Evolutionary conservation across 768 basidiomycete genomes (phyloP), one percentile per base, ranked within the genome.

Genomic region (Mrakia hoshinonis): DNA sequence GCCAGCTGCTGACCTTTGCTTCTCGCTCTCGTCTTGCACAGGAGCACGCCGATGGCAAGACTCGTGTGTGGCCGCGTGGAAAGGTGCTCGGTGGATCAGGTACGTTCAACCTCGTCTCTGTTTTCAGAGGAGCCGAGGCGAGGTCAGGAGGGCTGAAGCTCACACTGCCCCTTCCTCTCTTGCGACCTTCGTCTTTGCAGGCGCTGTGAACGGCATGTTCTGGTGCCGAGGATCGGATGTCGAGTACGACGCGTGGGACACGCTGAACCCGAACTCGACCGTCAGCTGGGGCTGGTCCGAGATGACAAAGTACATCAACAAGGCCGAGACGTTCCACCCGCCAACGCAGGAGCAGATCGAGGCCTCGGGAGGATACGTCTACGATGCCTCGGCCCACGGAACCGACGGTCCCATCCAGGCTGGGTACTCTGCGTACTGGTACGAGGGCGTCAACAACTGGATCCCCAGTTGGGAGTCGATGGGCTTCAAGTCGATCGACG

Each of bases 171-270:
- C 34, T 24, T 34, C 55, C 12, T 31, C 12, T 15, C 55, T 10
- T 34, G 34, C 58, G 15, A 29, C 13, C n/a, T 36, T 20, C 6
- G 34, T 34, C 20, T 18, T 12, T 20, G 15, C 58, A 61, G 58
- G 58, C 34, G 86, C 87, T 20, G 81, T 88, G 67, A 90, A 90
- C 78, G 87, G 86, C 62, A 82, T 89, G 82, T 88, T 87, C 80
- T 80, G 84, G 74, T 75, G 77, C 55, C 47, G 64, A 31, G 68
- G 65, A 24, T 65, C 55, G 13, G 38, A 29, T 22, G 49, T 47
- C 34, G 75, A 73, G 83, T 87, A 67, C 83, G 85, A 13, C 85
- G 72, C 86, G 9, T 73, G 72, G 72, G 52, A 67, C 39, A 38
- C 75, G 78, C 81, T 70, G 74, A 79, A 79, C 69, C 79, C 79